phyloP scores from a whole-genome alignment of 2,329 filamentous ascomycete species.

The Pseudopithomyces chartarum region DNA sequence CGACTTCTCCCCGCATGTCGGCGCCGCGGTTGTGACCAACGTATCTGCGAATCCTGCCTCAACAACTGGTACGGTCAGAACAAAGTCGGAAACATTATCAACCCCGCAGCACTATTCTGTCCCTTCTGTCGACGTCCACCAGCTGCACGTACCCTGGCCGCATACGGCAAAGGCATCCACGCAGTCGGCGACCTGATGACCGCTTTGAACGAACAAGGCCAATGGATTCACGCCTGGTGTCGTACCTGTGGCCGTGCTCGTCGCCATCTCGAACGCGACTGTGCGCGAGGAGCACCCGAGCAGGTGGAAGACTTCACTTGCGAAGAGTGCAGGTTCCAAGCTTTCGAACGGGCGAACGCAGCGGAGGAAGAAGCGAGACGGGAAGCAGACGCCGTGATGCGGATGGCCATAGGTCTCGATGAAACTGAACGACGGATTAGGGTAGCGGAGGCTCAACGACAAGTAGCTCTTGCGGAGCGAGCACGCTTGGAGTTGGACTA shows the following conservation, averaged over 20 bases:
- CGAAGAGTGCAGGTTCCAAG: conserved; percentile 37
- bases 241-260: conserved; percentile 49
- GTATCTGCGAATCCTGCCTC: conserved; percentile 50
- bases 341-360: conserved; percentile 22
- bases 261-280: conserved; percentile 51
- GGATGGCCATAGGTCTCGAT: conserved; percentile 1
- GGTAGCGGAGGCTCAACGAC: background rate
- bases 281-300: conserved; percentile 48
- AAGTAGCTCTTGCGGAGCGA: conserved; percentile 15
- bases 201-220: conserved; percentile 49
- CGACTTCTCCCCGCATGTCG: conserved; percentile 53
- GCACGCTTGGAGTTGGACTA: conserved; percentile 25
- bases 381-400: background rate
- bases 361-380: conserved; percentile 16
- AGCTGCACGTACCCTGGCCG: conserved; percentile 42
- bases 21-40: conserved; percentile 51
- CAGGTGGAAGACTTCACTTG: conserved; percentile 50
- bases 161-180: conserved; percentile 44
- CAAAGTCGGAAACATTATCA: conserved; percentile 50
- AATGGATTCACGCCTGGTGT: conserved; percentile 59
- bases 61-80: conserved; percentile 56
- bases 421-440: background rate
- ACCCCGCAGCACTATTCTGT: conserved; percentile 55
- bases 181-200: conserved; percentile 45
- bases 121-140: conserved; percentile 58